Evolutionary conservation across 2,329 filamentous ascomycete species (phyloP), one percentile per base, ranked within the genome.

Genomic region (Ophiostoma ulmi): DNA sequence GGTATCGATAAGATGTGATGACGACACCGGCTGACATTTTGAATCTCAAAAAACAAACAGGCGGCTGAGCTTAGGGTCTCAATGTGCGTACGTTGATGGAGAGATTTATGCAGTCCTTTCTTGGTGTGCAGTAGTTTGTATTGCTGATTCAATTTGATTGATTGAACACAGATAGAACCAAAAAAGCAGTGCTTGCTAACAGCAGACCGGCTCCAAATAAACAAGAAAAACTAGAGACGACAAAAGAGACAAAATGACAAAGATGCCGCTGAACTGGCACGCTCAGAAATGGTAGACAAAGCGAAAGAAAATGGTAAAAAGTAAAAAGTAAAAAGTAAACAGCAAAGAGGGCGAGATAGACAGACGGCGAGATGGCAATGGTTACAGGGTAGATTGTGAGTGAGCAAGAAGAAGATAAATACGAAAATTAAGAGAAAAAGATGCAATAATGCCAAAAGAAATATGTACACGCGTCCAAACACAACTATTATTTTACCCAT

Each of bases 1-100:
- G 58, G 14, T 63, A 63, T 63, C 58, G 58, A 64, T 64, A 64
- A 64, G 61, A 36, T 38, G 61, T 11, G 61, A 64, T 38, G 61
- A 64, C 61, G 58, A 63, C 58, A 63, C 58, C n/a, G 31, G 17
- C 17, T 7, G 44, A 20, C 6, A 7, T 26, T 26, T 26, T 22
- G 17, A 8, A 26, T 35, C 11, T 17, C 26, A 5, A 63, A 63
- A 63, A 63, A 63, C 58, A 63, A 63, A 58, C 52, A 31, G 3
- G 58, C 58, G 58, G 58, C 58, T 63, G 58, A 63, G n/a, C n/a
- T 22, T 10, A 35, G 44, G 17, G 17, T 48, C 44, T 3, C 31
- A 31, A 31, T 31, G 31, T 31, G 31, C 3, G 31, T 48, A 63
- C 58, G 31, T 36, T 26, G 26, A 6, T 58, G 20, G 44, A 48